Evolutionary conservation across 2,329 filamentous ascomycete species (phyloP), one percentile per base, ranked within the genome.

Genomic region (Cladosporium sp.): DNA sequence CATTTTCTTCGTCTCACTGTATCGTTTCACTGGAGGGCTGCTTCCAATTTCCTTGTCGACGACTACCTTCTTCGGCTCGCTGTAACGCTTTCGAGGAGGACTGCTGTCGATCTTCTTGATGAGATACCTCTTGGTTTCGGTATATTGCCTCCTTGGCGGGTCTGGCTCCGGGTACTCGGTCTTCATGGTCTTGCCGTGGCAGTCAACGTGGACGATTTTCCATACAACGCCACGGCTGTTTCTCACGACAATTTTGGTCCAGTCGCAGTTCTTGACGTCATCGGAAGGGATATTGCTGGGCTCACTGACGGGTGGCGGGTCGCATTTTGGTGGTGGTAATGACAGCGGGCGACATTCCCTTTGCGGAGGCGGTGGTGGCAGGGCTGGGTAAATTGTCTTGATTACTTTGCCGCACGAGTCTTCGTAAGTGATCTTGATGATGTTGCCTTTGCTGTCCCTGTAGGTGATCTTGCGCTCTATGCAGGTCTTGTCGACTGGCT

Each of bases 391-490:
- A 6, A 63, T 56, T 2, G 61, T 63, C 49, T 26, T 55, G 50
- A 18, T 31, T 8, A 63, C 49, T 12, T 63, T 63, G 8, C 61
- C 61, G 28, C 50, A 63, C 16, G 50, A 40, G 14, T 63, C 61
- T 11, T 63, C 61, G 61, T 63, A 63, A 40, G 29, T 33, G 35
- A 63, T 56, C 16, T 55, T 63, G 50, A 63, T 44, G 50, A 63
- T 31, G 28, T 63, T 63, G 4, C 50, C 61, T 6, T 46, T 3
- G 26, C 50, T 35, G 23, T 63, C 61, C 21, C 46, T 55, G 50
- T 63, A 63, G 16, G 50, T 56, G 33, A 56, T 63, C 8, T 46
- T 55, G 16, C 50, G 50, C 35, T 63, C 61, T 26, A 46, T 23
- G 35, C 50, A 63, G 11, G 14, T 29, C 12, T 56, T 55, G 23